Evolutionary conservation across 2,329 filamentous ascomycete genomes (phyloP), one percentile per base, ranked within the genome.

Genomic region (Orbilia oligospora): DNA sequence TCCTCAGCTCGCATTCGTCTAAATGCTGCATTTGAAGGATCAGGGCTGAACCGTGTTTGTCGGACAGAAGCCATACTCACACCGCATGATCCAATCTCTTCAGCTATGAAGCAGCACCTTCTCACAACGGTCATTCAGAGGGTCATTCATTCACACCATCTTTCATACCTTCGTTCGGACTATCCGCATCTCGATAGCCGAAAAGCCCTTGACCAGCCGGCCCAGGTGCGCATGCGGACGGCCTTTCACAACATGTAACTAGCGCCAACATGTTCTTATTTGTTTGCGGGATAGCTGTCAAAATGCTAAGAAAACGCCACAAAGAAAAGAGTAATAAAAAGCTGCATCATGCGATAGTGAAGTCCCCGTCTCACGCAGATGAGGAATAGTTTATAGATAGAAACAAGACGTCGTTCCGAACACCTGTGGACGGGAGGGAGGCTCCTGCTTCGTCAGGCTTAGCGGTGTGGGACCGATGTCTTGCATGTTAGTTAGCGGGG

Each of bases 361-460:
- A 78, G 67, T 78, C 73, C 38, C 73, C 73, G 73, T 68, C 49
- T 53, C 41, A 14, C 33, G 22, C 27, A 36, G 36, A 44, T 58
- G 33, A 41, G 58, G 58, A 64, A 56, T 38, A 51, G 46, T 20
- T 49, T 49, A 58, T 55, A 65, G 72, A 77, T 77, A 77, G 61
- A 71, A 71, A 66, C 49, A 38, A 65, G 24, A 33, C 46, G 20
- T 33, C 33, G 63, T 64, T 63, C 30, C 30, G 71, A 64, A 41
- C 12, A 5, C 16, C 3, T 12, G 16, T 63, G 44, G 36, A 6
- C 5, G 14, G 53, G 33, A 66, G 41, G 46, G 27, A 30, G 27
- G 68, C 68, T 78, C 75, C 75, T 78, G 63, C 75, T 78, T 41
- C 18, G 58, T 72, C 20, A 27, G 61, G 75, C 46, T 49, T 78